phyloP scores from a whole-genome alignment of 441 rosid species.

The Eruca vesicaria region DNA sequence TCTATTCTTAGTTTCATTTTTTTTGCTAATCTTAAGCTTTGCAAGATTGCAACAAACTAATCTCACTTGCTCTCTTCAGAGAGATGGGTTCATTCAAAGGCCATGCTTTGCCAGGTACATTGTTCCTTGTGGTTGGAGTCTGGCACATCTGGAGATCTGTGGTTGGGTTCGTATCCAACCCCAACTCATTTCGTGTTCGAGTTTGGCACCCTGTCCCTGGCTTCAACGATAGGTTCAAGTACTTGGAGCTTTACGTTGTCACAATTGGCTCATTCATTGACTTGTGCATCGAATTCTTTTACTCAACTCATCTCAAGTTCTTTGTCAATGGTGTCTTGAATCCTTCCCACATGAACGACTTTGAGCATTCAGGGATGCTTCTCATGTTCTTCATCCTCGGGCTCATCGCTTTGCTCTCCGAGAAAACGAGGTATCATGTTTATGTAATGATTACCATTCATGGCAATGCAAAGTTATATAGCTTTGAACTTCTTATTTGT shows the following conservation, averaged over 20 bases:
- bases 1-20: too few relatives aligned
- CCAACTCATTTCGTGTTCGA: slow-evolving; percentile 68
- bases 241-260: slow-evolving; percentile 80
- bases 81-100: slow-evolving; percentile 94
- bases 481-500: too few relatives aligned
- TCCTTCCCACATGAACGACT: slow-evolving; percentile 87
- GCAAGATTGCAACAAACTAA: too few relatives aligned
- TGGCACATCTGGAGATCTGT: slow-evolving; percentile 90
- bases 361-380: slow-evolving; percentile 96
- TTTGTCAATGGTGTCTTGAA: slow-evolving; percentile 75
- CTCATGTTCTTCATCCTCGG: slow-evolving; percentile 92
- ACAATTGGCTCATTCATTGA: slow-evolving; percentile 72
- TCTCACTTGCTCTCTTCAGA: not conserved
- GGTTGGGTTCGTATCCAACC: slow-evolving; percentile 57
- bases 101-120: slow-evolving; percentile 83
- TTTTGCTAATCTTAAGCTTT: too few relatives aligned
- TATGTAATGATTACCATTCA: too few relatives aligned
- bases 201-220: slow-evolving; percentile 88
- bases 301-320: slow-evolving; percentile 88
- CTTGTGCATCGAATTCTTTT: slow-evolving; percentile 81
- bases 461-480: too few relatives aligned
- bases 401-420: slow-evolving; percentile 58
- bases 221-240: slow-evolving; percentile 68
- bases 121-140: slow-evolving; percentile 70
- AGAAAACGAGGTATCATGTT: too few relatives aligned